Evolutionary conservation across 225 moss, liverwort and hornwort species (phyloP).

Genomic region (Marchantia polymorpha): DNA sequence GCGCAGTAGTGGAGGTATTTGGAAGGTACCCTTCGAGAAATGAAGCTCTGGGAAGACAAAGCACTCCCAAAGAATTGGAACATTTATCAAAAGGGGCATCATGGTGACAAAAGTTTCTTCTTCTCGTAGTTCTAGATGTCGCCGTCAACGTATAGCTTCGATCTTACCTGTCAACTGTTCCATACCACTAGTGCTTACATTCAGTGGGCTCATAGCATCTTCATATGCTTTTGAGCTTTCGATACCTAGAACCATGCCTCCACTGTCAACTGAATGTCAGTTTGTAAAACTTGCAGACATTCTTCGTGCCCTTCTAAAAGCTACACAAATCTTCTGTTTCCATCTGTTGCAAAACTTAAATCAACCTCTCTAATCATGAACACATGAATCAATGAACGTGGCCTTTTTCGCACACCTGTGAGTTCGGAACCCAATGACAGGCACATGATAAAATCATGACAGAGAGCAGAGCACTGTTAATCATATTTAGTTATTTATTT

Average conservation of each 20-base stretch:
- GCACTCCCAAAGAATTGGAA: slow-evolving; percentile 53
- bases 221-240: background rate
- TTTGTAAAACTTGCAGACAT: background rate
- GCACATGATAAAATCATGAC: background rate
- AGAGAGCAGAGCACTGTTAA: background rate
- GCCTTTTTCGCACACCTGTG: background rate
- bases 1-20: slow-evolving; percentile 47
- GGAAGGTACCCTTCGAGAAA: slow-evolving; percentile 78
- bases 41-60: slow-evolving; percentile 53
- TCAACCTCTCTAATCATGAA: background rate
- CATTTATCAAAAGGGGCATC: slow-evolving; percentile 21
- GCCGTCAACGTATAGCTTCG: background rate
- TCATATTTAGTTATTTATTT: too few relatives aligned
- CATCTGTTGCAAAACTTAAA: background rate
- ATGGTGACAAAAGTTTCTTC: background rate
- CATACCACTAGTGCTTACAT: too few relatives aligned
- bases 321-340: background rate
- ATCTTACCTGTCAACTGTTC: background rate
- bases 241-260: background rate
- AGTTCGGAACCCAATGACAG: background rate
- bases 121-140: background rate
- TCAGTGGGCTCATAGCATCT: too few relatives aligned
- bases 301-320: background rate
- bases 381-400: background rate
- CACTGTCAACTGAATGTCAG: background rate